Evolutionary conservation across 2,329 filamentous ascomycete species (phyloP), one percentile per base, ranked within the genome.

Genomic region (Apiospora malaysiana): DNA sequence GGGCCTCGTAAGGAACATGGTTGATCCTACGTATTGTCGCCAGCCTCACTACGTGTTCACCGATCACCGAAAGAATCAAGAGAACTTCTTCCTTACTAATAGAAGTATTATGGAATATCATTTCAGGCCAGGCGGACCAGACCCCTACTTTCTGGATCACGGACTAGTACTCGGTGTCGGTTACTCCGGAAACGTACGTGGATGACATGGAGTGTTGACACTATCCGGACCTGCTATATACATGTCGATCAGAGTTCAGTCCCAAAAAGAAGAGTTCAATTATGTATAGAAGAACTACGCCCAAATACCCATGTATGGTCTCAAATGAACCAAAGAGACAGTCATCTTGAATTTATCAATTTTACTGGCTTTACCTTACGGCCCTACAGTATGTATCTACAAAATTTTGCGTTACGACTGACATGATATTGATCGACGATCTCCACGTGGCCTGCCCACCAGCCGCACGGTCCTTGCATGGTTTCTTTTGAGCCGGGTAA

Each of bases 401-500:
- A 16, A 16, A 40, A 32, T 18, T 4, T 6, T 63, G 56, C 27
- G 56, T 63, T 32, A 63, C 56, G 40, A n/a, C 21, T 63, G 56
- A 14, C 56, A 63, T 63, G 14, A 63, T 40, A 40, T 37, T 63
- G 56, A 63, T 63, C 56, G 56, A 40, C 27, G 32, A 40, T 63
- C 21, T 40, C 56, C 56, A 63, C 56, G 56, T 63, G 32, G 56
- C 56, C 8, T 63, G 56, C 56, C 27, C 56, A 40, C 56, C 56
- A 63, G 32, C 56, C 56, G 56, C 56, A 63, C 56, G 56, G 56
- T 40, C 27, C 56, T 40, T 63, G 56, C 56, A 63, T 63, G 27
- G 27, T 9, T 23, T 40, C 18, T 47, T 63, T 63, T 40, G 32
- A n/a, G 25, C 27, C 14, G 21, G 12, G 27, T 56, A 32, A 56